A percentile compares a stretch with the other conserved stretches of the same genome.
phyloP scores from a whole-genome alignment of 2,329 filamentous ascomycete species.

The Onygenales sp. region DNA sequence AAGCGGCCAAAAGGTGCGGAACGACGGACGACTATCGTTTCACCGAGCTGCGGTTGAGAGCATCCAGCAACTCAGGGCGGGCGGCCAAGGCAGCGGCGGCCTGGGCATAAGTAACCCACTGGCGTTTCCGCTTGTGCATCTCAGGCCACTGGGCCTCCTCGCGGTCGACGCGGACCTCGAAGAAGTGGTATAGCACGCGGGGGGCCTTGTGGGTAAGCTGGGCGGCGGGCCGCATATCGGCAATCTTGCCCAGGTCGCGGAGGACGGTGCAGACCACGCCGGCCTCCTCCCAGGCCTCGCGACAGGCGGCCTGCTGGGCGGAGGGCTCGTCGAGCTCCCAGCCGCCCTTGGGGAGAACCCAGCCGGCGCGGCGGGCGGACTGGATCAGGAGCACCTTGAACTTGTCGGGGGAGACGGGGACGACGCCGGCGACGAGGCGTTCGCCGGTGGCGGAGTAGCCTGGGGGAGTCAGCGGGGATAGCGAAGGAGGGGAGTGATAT shows the following conservation, averaged over 20 bases:
- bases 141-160: slow-evolving; percentile 90
- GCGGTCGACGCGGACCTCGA: slow-evolving; percentile 75
- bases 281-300: slow-evolving; percentile 97
- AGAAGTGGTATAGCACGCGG: slow-evolving; percentile 53
- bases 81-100: slow-evolving; percentile 68
- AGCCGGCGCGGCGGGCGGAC: slow-evolving; percentile 79
- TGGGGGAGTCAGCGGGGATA: slow-evolving; percentile 27
- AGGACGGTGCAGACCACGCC: slow-evolving; percentile 80
- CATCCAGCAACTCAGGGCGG: slow-evolving; percentile 80
- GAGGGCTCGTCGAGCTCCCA: slow-evolving; percentile 94
- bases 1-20: not conserved
- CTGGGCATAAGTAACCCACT: slow-evolving; percentile 80
- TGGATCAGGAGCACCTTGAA: slow-evolving; percentile 87
- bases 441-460: slow-evolving; percentile 90
- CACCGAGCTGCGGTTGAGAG: slow-evolving; percentile 71
- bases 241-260: slow-evolving; percentile 76
- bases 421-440: slow-evolving; percentile 87
- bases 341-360: slow-evolving; percentile 95
- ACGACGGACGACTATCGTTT: slow-evolving; percentile 28
- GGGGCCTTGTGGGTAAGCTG: slow-evolving; percentile 52
- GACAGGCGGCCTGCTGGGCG: slow-evolving; percentile 68
- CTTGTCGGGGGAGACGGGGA: slow-evolving; percentile 79
- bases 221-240: slow-evolving; percentile 59
- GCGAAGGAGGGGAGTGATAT: not conserved
- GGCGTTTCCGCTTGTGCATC: slow-evolving; percentile 77